Base-by-base conservation (phyloP, 495 filamentous ascomycete genomes). In the Pseudomonodictys pantanalensis region DNA sequence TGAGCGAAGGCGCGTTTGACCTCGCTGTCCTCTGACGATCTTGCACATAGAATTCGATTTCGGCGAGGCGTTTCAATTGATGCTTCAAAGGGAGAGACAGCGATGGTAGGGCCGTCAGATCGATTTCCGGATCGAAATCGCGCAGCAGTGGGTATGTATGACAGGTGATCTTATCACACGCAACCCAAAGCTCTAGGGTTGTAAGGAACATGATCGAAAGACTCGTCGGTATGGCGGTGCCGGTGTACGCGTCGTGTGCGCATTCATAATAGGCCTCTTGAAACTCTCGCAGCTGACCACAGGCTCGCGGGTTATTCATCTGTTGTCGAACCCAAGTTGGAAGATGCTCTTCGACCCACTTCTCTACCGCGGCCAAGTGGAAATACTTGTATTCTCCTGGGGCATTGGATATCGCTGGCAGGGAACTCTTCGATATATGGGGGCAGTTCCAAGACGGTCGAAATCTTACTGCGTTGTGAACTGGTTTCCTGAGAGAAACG, bases 171-270 rank as follows among this genome's bases (percentile, higher is more conserved):
- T 73, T 79, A 60, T 89, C 86, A 43, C 74, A 71, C 17, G 82
- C 81, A 32, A 85, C 65, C 85, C 86, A 90, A 0, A 89, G 58
- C 24, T 88, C 83, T 52, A 87, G 67, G 3, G 81, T 67, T 0
- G 77, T 83, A 18, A 90, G 73, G 1, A 83, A 35, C 82, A 89
- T 83, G 0, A 79, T 45, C 1, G 86, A 89, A 2, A 77, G 62
- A 0, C 66, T 71, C 63, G 82, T 81, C 0, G 83, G 79, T 39
- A 79, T 77, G 0, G 52, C 48, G 0, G 9, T 12, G 0, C 53
- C 48, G 0, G 9, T 12, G 57, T 85, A 86, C 5, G 42, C 1
- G 0, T 7, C 3, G 17, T 18, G 58, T 11, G 74, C 77, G 10
- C 28, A 23, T 1, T 20, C n/a, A 24, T 67, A 24, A 46, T 83